Conservation (phyloP, 345 rosid genomes). For the Populus ilicifolia region DNA sequence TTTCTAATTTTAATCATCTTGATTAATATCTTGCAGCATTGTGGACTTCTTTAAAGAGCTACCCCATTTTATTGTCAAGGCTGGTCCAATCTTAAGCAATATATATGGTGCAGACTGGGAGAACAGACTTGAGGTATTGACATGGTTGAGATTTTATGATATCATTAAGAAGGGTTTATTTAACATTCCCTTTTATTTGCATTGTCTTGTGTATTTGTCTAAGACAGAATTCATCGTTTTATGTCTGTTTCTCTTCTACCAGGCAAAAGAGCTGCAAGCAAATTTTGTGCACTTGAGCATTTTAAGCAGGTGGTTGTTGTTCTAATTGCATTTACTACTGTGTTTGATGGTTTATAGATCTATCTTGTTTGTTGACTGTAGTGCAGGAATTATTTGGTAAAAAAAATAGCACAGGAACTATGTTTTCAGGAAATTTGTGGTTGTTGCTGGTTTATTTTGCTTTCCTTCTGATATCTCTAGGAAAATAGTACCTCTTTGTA, state of each 20-base stretch:
- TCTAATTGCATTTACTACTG: background rate
- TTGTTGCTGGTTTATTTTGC: background rate
- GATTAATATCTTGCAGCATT: constrained; percentile 43
- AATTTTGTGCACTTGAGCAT: constrained; percentile 77
- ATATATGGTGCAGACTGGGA: constrained; percentile 82
- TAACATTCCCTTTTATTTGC: background rate
- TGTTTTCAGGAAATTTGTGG: background rate
- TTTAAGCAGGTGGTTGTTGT: constrained; percentile 66
- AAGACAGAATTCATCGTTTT: constrained; percentile 5
- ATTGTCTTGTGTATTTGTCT: constrained; percentile 2
- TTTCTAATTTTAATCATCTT: background rate
- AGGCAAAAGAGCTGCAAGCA: constrained; percentile 87
- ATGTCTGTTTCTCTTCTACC: constrained; percentile 17
- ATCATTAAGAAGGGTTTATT: background rate
- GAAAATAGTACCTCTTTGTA: background rate
- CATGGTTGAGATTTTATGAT: background rate
- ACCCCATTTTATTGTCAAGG: constrained; percentile 83
- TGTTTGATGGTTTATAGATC: background rate
- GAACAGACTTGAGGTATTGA: constrained; percentile 75
- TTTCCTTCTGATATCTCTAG: background rate
- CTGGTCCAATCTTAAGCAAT: constrained; percentile 59
- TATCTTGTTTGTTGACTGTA: background rate
- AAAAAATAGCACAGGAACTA: background rate
- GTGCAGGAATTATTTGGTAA: no score
- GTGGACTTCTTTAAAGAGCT: constrained; percentile 84